phyloP scores from a whole-genome alignment of 345 rosid species.

The Populus pruinosa region DNA sequence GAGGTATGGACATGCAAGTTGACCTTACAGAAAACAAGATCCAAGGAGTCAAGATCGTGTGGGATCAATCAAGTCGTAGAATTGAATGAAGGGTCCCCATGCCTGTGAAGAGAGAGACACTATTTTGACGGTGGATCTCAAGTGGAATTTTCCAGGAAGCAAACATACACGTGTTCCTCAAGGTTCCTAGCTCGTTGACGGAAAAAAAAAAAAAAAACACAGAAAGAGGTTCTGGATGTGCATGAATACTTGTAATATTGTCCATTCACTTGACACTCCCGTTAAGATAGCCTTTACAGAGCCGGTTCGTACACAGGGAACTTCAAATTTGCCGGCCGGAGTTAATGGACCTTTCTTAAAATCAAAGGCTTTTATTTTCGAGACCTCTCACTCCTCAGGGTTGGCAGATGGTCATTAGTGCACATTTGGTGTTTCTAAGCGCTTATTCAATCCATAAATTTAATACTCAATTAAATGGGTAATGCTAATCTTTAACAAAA shows the following conservation, averaged over 20 bases:
- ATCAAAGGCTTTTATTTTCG: background rate
- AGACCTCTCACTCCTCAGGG: background rate
- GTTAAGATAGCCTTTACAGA: too few species aligned
- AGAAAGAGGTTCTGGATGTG: background rate
- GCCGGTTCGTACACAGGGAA: background rate
- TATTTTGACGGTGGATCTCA: slow-evolving; percentile 4
- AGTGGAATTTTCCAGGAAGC: background rate
- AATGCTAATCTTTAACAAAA: too few species aligned
- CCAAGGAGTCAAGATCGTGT: background rate
- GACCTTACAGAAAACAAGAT: background rate
- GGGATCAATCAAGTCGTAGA: background rate
- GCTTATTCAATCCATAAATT: too few species aligned
- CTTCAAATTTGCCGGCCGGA: background rate
- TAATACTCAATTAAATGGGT: too few species aligned
- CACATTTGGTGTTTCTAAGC: too few species aligned
- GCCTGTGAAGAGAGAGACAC: background rate
- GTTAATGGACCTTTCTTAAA: background rate
- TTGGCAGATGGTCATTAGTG: too few species aligned
- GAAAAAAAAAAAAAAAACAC: too few species aligned
- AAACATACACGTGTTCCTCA: background rate
- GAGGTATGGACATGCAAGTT: background rate
- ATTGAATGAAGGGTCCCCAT: background rate
- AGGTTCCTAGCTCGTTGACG: background rate
- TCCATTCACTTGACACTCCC: background rate
- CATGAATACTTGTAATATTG: background rate